Evolutionary conservation across 306 rosid genomes (phyloP), one percentile per base, ranked within the genome.

Genomic region (Sechiopsis laciniata): DNA sequence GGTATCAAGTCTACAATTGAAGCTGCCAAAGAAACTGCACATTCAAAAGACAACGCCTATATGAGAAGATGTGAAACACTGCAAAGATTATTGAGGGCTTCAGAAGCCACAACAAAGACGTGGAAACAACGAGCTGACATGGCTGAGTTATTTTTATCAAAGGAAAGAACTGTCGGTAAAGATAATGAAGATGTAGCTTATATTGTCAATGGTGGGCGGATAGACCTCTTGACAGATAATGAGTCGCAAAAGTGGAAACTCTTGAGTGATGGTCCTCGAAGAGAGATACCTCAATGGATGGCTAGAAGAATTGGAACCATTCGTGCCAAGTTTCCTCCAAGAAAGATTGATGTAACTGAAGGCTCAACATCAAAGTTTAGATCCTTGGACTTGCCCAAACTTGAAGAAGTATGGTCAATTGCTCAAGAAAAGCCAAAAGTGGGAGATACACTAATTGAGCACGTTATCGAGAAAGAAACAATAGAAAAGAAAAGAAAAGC

Each of bases 241-340:
- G 88, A 87, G 78, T 85, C 90, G 32, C 88, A 80, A 83, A 89
- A 89, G 76, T 89, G 90, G 90, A 89, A 89, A 79, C 88, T 89
- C 74, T 79, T 87, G 69, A 89, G 87, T 73, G 87, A 82, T 21
- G 95, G 91, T 73, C 95, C 95, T 79, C 89, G 90, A 70, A 79
- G 91, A 77, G 95, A 83, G 84, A 89, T 85, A 82, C 95, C 91
- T 72, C 95, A 85, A 69, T 89, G 95, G 91, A 89, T 87, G 86
- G 95, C 91, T 54, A 81, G 95, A 76, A 85, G 89, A 80, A 89
- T 89, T 64, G 61, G 75, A 32, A 85, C 85, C 10, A 79, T 89
- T 76, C 85, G 89, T 68, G 87, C 88, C 78, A 85, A 76, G 82
- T 89, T 89, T 80, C 91, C 95, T 16, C 95, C 95, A 55, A 85